These are phyloP conservation scores for Plasmodiophora brassicae DNA, from an alignment of 208 protist species.

Conservation along the genomic window DNA sequence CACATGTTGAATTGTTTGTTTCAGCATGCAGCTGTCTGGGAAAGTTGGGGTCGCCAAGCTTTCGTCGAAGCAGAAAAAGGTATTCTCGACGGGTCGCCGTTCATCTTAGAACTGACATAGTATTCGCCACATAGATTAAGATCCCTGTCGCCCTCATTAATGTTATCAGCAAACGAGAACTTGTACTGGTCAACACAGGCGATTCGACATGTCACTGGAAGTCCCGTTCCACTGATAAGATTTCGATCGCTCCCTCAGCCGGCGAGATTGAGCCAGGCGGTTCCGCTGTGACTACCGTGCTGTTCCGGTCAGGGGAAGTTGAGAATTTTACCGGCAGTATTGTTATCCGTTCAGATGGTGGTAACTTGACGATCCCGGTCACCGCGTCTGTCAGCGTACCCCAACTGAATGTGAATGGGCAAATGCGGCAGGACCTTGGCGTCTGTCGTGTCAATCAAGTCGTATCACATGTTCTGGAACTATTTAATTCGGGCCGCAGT, in stretches of 20 bases:
- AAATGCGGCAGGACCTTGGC: background rate
- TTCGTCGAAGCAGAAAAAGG: background rate
- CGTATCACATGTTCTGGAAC: background rate
- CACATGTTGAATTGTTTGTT: too few species aligned
- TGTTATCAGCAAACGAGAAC: background rate
- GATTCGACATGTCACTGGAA: slow-evolving; percentile 1
- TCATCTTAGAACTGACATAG: too few species aligned
- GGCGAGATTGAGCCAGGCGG: background rate
- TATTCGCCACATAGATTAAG: too few species aligned
- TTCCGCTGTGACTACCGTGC: background rate
- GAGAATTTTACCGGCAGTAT: background rate
- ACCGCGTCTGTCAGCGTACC: background rate
- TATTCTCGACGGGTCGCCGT: too few species aligned
- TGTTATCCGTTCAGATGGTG: background rate
- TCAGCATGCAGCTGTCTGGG: background rate
- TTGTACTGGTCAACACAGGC: background rate
- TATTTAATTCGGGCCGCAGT: background rate
- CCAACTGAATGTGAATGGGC: background rate
- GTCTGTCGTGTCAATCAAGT: background rate
- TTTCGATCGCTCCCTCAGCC: background rate
- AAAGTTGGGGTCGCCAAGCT: slow-evolving; percentile 31
- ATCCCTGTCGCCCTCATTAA: background rate
- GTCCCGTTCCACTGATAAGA: background rate
- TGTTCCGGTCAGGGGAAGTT: background rate
- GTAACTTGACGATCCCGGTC: background rate